Evolutionary conservation across 129 eudicot genomes (phyloP).

Genomic region (Sambucus nigra): DNA sequence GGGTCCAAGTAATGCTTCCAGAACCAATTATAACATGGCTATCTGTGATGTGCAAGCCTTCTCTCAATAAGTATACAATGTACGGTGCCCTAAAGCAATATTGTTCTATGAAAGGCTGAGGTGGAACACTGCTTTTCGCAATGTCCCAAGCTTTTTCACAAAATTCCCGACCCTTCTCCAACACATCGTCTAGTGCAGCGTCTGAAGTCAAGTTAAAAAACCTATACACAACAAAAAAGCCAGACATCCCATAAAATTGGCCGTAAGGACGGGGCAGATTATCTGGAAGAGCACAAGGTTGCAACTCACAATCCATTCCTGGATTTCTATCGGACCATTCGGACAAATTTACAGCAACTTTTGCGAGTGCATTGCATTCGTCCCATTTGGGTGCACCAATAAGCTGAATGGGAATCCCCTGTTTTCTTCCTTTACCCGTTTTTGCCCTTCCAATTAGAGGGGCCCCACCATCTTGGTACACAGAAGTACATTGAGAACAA

Average conservation of each 20-base stretch:
- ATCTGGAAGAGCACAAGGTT: constrained; percentile 76
- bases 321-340: constrained; percentile 67
- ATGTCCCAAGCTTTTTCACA: constrained; percentile 74
- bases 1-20: constrained; percentile 97
- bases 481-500: constrained; percentile 61
- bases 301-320: constrained; percentile 58
- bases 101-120: constrained; percentile 95
- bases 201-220: constrained; percentile 77
- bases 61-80: constrained; percentile 61
- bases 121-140: constrained; percentile 72
- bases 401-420: constrained; percentile 41
- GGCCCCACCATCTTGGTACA: constrained; percentile 32
- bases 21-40: constrained; percentile 68
- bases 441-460: constrained; percentile 29
- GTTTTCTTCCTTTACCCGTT: constrained; percentile 41
- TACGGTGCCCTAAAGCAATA: constrained; percentile 98
- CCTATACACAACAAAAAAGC: constrained; percentile 83
- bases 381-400: constrained; percentile 89
- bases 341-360: constrained; percentile 65
- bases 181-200: constrained; percentile 65
- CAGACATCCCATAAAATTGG: constrained; percentile 84
- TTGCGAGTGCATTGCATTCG: constrained; percentile 61
- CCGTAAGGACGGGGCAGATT: constrained; percentile 75
- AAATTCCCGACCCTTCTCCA: constrained; percentile 60
- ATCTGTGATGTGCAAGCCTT: constrained; percentile 83